phyloP scores from a whole-genome alignment of 2,329 filamentous ascomycete species.

The Fusarium agapanthi region DNA sequence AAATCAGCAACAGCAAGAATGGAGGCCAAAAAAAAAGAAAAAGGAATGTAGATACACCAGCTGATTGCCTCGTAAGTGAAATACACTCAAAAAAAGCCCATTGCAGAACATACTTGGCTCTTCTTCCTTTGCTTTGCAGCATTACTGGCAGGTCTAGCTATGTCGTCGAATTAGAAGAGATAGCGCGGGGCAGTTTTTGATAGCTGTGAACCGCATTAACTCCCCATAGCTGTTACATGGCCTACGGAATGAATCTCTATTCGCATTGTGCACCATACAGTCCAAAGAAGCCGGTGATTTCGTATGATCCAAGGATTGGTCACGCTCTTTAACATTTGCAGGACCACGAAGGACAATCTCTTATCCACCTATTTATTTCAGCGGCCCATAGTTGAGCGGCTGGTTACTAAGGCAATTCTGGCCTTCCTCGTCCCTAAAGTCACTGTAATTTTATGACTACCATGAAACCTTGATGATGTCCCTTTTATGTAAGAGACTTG shows the following conservation, averaged over 20 bases:
- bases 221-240: fast-evolving
- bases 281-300: neutral
- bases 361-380: fast-evolving
- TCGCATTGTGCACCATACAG: fast-evolving
- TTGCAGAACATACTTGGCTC: neutral
- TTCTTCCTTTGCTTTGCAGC: fast-evolving
- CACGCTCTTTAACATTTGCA: fast-evolving
- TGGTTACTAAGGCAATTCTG: neutral
- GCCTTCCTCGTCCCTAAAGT: fast-evolving
- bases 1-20: too few relatives aligned
- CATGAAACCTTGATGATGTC: too few relatives aligned
- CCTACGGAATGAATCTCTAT: too few relatives aligned
- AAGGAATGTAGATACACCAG: fast-evolving
- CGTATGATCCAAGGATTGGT: fast-evolving
- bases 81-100: fast-evolving
- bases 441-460: too few relatives aligned
- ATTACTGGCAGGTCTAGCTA: neutral
- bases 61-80: neutral
- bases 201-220: too few relatives aligned
- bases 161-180: too few relatives aligned
- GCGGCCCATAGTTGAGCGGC: fast-evolving
- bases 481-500: too few relatives aligned
- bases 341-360: neutral
- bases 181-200: fast-evolving
- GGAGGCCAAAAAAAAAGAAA: too few relatives aligned